Percentiles rank a stretch among this genome's conserved stretches.
Conservation (phyloP, 225 moss, liverwort and hornwort species). For the Antitrichia curtipendula region DNA sequence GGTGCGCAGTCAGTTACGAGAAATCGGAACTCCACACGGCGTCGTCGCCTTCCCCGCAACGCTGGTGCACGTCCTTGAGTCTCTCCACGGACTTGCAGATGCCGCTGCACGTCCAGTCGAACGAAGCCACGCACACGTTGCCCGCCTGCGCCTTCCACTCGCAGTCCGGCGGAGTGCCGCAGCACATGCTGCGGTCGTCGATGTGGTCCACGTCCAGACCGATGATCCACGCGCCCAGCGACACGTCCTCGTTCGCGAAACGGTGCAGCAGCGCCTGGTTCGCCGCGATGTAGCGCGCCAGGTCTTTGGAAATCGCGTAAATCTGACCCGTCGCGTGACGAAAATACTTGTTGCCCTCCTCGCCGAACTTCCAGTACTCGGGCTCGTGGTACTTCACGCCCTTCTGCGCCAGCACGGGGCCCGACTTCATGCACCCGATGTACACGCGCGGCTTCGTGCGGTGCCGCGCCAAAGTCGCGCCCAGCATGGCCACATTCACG, state of each 20-base stretch:
- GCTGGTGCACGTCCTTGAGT: constrained; percentile 82
- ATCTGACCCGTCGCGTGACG: constrained; percentile 97
- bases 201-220: constrained; percentile 97
- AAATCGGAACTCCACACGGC: constrained; percentile 76
- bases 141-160: constrained; percentile 99
- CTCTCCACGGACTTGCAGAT: constrained; percentile 92
- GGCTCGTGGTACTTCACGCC: constrained; percentile 79
- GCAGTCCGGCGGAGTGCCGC: constrained; percentile 93
- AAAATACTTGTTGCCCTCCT: constrained; percentile 97
- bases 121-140: constrained; percentile 93
- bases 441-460: constrained; percentile 85
- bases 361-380: constrained; percentile 98
- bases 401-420: constrained; percentile 53
- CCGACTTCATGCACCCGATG: constrained; percentile 98
- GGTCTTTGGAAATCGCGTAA: constrained; percentile 78
- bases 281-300: constrained; percentile 71
- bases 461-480: constrained; percentile 62
- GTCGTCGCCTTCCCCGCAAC: constrained; percentile 93
- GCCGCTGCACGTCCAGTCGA: constrained; percentile 98
- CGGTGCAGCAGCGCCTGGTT: constrained; percentile 82
- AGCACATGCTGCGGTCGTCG: constrained; percentile 97
- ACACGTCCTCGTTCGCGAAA: constrained; percentile 95
- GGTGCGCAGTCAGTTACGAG: not conserved
- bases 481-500: constrained; percentile 83
- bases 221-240: constrained; percentile 95